These are phyloP conservation scores for Polychaeton citri DNA, from an alignment of 2,329 filamentous ascomycete genomes.

Conservation along the genomic window DNA sequence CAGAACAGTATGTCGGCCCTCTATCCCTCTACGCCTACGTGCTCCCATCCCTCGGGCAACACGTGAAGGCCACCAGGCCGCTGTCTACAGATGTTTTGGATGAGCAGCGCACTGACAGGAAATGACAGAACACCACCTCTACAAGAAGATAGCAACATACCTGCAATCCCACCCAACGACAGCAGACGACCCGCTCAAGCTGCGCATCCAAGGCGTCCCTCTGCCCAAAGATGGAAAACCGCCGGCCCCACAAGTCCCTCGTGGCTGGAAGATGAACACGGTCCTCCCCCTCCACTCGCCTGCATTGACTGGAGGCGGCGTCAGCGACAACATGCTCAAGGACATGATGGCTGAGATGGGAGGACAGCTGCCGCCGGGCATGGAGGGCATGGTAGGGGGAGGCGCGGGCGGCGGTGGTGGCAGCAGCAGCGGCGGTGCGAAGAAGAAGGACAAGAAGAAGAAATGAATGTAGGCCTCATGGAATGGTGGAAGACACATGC, in stretches of 20 bases:
- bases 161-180: constrained; percentile 67
- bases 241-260: constrained; percentile 53
- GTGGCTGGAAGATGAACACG: constrained; percentile 80
- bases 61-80: background rate
- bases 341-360: constrained; percentile 94
- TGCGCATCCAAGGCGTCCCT: constrained; percentile 61
- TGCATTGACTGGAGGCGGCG: constrained; percentile 81
- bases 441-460: constrained; percentile 21
- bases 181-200: constrained; percentile 53
- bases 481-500: too few species aligned
- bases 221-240: constrained; percentile 42
- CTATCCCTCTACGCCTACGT: background rate
- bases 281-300: constrained; percentile 79
- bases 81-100: background rate
- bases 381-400: constrained; percentile 18
- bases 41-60: background rate
- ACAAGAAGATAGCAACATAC: constrained; percentile 64
- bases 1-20: constrained; percentile 46
- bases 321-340: constrained; percentile 87
- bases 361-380: constrained; percentile 17
- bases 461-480: too few species aligned
- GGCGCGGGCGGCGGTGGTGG: constrained; percentile 8
- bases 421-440: constrained; percentile 8
- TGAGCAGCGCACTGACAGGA: background rate
- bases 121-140: constrained; percentile 68